Evolutionary conservation across 768 basidiomycete genomes (phyloP).

Genomic region (Agrocybe pediades): DNA sequence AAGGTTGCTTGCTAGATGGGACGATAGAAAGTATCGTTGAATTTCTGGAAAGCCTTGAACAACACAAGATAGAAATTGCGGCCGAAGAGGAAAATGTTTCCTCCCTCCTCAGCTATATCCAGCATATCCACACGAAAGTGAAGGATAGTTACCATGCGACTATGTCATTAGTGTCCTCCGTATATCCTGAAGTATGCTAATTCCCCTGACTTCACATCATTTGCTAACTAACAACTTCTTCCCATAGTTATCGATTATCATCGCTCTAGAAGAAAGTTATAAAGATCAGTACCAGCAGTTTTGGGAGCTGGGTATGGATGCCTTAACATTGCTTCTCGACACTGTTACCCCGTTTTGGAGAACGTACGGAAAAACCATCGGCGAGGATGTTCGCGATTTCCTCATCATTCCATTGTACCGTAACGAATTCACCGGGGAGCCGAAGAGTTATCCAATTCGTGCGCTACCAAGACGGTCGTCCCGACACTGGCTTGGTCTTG

Average conservation of each 20-base stretch:
- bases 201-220: neutral
- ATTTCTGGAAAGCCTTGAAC: slow-evolving; percentile 52
- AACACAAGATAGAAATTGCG: slow-evolving; percentile 43
- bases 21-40: slow-evolving; percentile 53
- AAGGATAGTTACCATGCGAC: slow-evolving; percentile 70
- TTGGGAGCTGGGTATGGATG: slow-evolving; percentile 82
- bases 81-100: slow-evolving; percentile 50
- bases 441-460: slow-evolving; percentile 63
- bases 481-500: slow-evolving; percentile 68
- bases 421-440: slow-evolving; percentile 81
- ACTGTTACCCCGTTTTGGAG: slow-evolving; percentile 82
- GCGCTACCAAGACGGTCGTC: slow-evolving; percentile 62
- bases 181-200: slow-evolving; percentile 75
- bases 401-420: slow-evolving; percentile 82
- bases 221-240: neutral
- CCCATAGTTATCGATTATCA: slow-evolving; percentile 64
- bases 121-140: slow-evolving; percentile 52
- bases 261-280: slow-evolving; percentile 76
- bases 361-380: slow-evolving; percentile 80
- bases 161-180: slow-evolving; percentile 66
- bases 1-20: slow-evolving; percentile 51
- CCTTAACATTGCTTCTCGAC: slow-evolving; percentile 73
- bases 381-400: slow-evolving; percentile 78
- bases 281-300: slow-evolving; percentile 78
- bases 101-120: slow-evolving; percentile 52